Conservation (phyloP, 2,329 filamentous ascomycete genomes). For the Clonostachys sp. region DNA sequence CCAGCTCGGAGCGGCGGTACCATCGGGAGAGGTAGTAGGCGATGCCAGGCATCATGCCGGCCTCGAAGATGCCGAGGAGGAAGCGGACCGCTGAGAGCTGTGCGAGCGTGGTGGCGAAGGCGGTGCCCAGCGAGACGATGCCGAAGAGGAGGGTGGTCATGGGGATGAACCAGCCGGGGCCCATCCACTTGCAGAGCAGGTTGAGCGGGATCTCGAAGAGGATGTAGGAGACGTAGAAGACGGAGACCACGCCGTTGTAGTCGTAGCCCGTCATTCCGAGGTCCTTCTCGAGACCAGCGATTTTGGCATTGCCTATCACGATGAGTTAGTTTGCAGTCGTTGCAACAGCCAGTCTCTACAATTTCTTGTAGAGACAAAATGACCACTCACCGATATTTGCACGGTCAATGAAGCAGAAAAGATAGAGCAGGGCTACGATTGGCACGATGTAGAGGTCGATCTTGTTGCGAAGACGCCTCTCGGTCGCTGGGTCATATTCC, state of each 20-base stretch:
- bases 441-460: slow-evolving; percentile 62
- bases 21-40: slow-evolving; percentile 70
- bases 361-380: background rate
- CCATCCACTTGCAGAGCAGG: slow-evolving; percentile 65
- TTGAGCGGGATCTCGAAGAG: slow-evolving; percentile 68
- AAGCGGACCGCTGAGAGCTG: slow-evolving; percentile 59
- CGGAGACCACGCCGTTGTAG: slow-evolving; percentile 63
- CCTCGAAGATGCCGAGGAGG: slow-evolving; percentile 64
- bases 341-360: no score
- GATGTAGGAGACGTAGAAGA: slow-evolving; percentile 72
- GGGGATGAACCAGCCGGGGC: slow-evolving; percentile 69
- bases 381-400: slow-evolving; percentile 56
- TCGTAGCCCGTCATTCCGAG: slow-evolving; percentile 56
- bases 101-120: slow-evolving; percentile 53
- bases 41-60: slow-evolving; percentile 70
- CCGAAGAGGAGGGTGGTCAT: slow-evolving; percentile 59
- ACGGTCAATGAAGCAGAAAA: slow-evolving; percentile 53
- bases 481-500: slow-evolving; percentile 41
- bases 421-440: slow-evolving; percentile 58
- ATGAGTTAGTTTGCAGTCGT: background rate
- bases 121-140: slow-evolving; percentile 58
- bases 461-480: slow-evolving; percentile 52
- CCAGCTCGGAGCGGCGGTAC: slow-evolving; percentile 66
- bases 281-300: slow-evolving; percentile 61
- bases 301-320: slow-evolving; percentile 56